Conservation (phyloP, 2,329 filamentous ascomycete genomes). For the Dryadomyces quercivorus region DNA sequence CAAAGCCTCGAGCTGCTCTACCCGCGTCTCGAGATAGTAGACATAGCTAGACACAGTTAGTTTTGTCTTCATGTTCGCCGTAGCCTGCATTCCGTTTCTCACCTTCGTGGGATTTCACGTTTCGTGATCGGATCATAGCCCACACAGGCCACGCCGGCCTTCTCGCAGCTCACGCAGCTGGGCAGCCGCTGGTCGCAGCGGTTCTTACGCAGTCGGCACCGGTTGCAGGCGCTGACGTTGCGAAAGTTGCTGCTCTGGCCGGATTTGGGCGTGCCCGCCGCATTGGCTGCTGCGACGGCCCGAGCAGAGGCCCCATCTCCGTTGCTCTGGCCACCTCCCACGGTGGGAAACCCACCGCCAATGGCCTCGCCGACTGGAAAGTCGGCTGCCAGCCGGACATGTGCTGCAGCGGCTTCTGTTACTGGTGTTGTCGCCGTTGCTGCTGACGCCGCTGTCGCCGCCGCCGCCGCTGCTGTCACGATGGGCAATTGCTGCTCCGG, state of each 20-base stretch:
- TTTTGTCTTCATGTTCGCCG: neutral
- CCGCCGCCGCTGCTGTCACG: too few species aligned
- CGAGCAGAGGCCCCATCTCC: conserved; percentile 12
- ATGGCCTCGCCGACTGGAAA: neutral
- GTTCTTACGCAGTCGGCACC: conserved; percentile 85
- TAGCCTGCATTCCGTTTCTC: conserved; percentile 26
- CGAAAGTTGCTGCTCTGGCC: conserved; percentile 58
- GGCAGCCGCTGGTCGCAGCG: conserved; percentile 88
- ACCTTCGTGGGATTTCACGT: conserved; percentile 85
- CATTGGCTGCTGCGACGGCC: conserved; percentile 14
- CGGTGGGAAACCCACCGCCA: neutral
- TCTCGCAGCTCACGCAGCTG: conserved; percentile 83
- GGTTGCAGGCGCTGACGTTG: conserved; percentile 89
- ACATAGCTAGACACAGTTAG: conserved; percentile 55
- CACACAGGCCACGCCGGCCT: conserved; percentile 82
- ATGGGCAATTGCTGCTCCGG: conserved; percentile 16
- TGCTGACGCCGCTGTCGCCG: too few species aligned
- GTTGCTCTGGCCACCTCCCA: neutral
- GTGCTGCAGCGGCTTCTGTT: neutral
- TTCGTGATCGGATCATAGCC: conserved; percentile 96
- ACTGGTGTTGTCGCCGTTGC: neutral
- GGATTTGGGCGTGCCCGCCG: conserved; percentile 26
- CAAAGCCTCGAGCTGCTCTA: conserved; percentile 70
- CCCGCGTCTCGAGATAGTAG: conserved; percentile 81
- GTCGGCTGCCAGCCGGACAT: neutral